phyloP scores from a whole-genome alignment of 148 eudicot genomes.

The Heliamphora exappendiculata region DNA sequence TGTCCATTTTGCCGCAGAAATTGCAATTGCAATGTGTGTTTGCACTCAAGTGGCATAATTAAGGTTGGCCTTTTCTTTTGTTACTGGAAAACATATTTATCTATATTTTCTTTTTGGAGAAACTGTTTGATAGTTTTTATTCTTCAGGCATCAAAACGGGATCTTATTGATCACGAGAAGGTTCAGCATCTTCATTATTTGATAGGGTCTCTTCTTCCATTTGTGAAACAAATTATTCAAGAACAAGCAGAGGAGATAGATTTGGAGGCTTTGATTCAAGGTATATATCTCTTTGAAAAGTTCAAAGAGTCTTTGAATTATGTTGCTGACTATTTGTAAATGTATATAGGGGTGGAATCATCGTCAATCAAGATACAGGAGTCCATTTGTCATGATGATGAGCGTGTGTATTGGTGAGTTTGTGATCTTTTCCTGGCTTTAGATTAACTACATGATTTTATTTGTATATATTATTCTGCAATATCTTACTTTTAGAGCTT shows the following conservation, averaged over 20 bases:
- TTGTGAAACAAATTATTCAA: slow-evolving; percentile 40
- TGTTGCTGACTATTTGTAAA: slow-evolving; percentile 6
- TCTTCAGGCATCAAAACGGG: slow-evolving; percentile 47
- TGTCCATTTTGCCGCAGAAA: slow-evolving; percentile 72
- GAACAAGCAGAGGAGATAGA: slow-evolving; percentile 55
- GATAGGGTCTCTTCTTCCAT: slow-evolving; percentile 49
- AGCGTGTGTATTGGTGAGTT: slow-evolving; percentile 71
- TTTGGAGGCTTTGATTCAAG: slow-evolving; percentile 47
- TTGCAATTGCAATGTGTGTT: slow-evolving; percentile 73
- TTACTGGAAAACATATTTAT: neutral
- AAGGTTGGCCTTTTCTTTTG: slow-evolving; percentile 31
- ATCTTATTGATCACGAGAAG: slow-evolving; percentile 38
- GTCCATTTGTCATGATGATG: slow-evolving; percentile 41
- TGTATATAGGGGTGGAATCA: slow-evolving; percentile 23
- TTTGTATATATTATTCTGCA: neutral
- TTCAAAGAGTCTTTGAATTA: neutral
- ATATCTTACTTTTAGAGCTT: neutral
- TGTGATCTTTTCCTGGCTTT: slow-evolving; percentile 3
- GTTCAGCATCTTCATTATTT: slow-evolving; percentile 47
- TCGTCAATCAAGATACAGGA: slow-evolving; percentile 30
- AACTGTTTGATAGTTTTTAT: neutral
- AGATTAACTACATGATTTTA: neutral
- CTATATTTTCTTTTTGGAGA: neutral
- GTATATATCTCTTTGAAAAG: slow-evolving; percentile 21
- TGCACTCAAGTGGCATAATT: slow-evolving; percentile 43